A percentile compares a stretch with the other conserved stretches of the same genome.
Evolutionary conservation across 192 early-diverging fungal species (phyloP).

Genomic region (Obelidium mucronatum): DNA sequence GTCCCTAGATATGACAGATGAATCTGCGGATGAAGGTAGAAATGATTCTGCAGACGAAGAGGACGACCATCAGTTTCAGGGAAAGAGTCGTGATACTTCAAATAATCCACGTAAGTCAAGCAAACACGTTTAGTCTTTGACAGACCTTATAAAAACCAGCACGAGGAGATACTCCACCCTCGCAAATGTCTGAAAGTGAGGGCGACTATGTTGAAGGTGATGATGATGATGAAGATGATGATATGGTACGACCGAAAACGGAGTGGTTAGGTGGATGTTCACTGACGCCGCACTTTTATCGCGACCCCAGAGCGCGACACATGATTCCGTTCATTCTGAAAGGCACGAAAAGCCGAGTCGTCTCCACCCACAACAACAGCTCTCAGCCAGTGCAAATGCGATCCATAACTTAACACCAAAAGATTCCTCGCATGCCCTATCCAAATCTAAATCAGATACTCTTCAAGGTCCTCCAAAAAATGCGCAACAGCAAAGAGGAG

Average conservation of each 20-base stretch:
- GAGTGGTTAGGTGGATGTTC: too few relatives aligned
- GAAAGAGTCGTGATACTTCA: conserved; percentile 32
- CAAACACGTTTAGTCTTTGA: not conserved
- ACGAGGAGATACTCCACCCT: conserved; percentile 57
- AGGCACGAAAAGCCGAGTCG: not conserved
- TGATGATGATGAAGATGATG: too few relatives aligned
- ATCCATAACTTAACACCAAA: conserved; percentile 7
- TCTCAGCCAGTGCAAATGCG: not conserved
- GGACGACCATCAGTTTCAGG: conserved; percentile 19
- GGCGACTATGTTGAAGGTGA: conserved; percentile 56
- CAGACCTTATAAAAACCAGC: not conserved
- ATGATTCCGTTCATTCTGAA: conserved; percentile 11
- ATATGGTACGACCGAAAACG: not conserved
- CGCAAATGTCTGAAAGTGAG: conserved; percentile 52
- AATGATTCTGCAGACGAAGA: conserved; percentile 42
- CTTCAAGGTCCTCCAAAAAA: not conserved
- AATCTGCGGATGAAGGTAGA: conserved; percentile 43
- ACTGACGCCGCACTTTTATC: too few relatives aligned
- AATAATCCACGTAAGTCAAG: conserved; percentile 25
- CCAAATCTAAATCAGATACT: conserved; percentile 34
- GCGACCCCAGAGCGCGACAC: conserved; percentile 16
- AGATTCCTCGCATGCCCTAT: not conserved
- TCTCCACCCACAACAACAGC: not conserved
- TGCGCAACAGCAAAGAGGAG: not conserved
- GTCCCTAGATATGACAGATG: conserved; percentile 46